phyloP scores from a whole-genome alignment of 495 filamentous ascomycete species.

The Thermothielavioides terrestris region DNA sequence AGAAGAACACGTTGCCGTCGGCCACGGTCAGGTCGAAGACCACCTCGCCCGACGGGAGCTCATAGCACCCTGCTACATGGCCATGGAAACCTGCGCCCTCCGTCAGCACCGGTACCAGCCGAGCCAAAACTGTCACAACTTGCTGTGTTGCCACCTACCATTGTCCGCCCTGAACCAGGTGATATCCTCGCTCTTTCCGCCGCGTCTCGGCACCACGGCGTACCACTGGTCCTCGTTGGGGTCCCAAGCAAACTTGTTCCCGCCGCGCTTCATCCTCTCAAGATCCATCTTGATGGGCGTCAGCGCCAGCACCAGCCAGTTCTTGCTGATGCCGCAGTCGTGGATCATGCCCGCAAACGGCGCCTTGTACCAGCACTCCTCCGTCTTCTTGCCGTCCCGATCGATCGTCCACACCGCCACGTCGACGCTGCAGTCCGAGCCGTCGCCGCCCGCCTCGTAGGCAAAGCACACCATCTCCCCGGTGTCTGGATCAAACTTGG shows the following conservation, averaged over 20 bases:
- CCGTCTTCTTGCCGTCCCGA: constrained; percentile 32
- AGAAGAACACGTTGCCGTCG: constrained; percentile 50
- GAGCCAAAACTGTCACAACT: neutral
- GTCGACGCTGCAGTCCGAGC: constrained; percentile 36
- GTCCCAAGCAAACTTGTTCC: constrained; percentile 50
- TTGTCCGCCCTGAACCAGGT: constrained; percentile 41
- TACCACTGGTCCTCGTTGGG: constrained; percentile 44
- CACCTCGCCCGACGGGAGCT: constrained; percentile 40
- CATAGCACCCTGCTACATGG: constrained; percentile 43
- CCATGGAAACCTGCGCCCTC: constrained; percentile 35
- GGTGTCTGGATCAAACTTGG: constrained; percentile 50
- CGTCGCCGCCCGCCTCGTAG: constrained; percentile 44
- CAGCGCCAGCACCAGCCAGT: constrained; percentile 44
- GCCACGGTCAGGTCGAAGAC: constrained; percentile 48
- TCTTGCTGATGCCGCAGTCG: constrained; percentile 45
- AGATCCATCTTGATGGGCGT: constrained; percentile 44
- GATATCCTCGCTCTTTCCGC: constrained; percentile 42
- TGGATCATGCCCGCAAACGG: constrained; percentile 51
- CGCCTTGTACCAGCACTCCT: constrained; percentile 42
- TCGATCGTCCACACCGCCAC: constrained; percentile 42
- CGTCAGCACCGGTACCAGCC: constrained; percentile 2
- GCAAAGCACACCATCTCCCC: constrained; percentile 51
- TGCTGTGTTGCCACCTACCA: constrained; percentile 24
- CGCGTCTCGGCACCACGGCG: constrained; percentile 40
- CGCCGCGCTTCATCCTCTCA: constrained; percentile 46